phyloP scores from a whole-genome alignment of 192 early-diverging fungal genomes.

The Phycomyces blakesleeanus region DNA sequence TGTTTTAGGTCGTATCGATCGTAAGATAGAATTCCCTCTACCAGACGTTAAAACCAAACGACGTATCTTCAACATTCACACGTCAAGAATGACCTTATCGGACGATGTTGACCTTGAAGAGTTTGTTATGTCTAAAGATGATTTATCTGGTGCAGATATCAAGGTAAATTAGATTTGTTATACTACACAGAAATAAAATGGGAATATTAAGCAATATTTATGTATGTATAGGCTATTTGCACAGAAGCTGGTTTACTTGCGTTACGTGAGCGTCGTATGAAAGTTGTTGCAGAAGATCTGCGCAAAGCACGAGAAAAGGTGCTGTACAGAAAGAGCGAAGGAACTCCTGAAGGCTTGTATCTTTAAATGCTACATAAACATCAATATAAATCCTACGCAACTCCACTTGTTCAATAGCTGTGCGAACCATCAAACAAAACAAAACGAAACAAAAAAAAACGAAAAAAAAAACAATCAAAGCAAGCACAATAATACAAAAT shows the following conservation, averaged over 20 bases:
- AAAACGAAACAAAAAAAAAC: too few species aligned
- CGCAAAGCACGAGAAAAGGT: constrained; percentile 99
- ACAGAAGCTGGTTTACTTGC: constrained; percentile 98
- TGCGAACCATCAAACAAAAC: too few species aligned
- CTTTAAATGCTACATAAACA: constrained; percentile 47
- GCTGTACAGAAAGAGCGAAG: constrained; percentile 96
- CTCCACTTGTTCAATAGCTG: neutral
- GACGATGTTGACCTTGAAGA: constrained; percentile 98
- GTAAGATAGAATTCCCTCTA: constrained; percentile 99
- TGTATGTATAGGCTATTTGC: constrained; percentile 79
- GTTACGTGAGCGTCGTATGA: constrained; percentile 97
- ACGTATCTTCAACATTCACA: constrained; percentile 95
- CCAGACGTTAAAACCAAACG: constrained; percentile 97
- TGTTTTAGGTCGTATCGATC: constrained; percentile 74
- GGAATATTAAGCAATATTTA: neutral
- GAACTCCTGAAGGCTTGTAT: constrained; percentile 95
- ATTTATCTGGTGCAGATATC: constrained; percentile 96
- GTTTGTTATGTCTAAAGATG: constrained; percentile 99
- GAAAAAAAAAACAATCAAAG: too few species aligned
- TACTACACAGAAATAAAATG: neutral
- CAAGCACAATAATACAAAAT: too few species aligned
- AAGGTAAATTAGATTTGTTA: too few species aligned
- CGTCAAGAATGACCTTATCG: constrained; percentile 89
- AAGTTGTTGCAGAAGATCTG: constrained; percentile 95
- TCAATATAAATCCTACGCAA: neutral